Evolutionary conservation across 1,284 basidiomycete species (phyloP).

Genomic region (Moesziomyces globuligerus): DNA sequence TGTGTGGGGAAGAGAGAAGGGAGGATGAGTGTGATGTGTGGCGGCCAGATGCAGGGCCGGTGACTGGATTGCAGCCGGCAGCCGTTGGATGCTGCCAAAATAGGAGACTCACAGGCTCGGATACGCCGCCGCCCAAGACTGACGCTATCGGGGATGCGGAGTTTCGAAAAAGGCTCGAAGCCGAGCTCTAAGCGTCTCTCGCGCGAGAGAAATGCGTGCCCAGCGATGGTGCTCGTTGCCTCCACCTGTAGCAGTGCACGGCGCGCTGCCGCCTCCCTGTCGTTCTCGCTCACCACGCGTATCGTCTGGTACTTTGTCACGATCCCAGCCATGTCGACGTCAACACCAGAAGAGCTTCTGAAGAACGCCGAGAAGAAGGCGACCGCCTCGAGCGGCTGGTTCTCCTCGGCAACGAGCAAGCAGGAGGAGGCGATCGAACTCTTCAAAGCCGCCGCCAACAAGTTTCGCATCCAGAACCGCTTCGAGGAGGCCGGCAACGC

Average conservation of each 20-base stretch:
- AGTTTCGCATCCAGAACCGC: constrained; percentile 91
- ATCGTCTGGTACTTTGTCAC: background rate
- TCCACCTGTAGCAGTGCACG: constrained; percentile 13
- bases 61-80: background rate
- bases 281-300: background rate
- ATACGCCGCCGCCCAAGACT: background rate
- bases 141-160: background rate
- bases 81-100: background rate
- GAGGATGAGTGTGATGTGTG: background rate
- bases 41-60: no score
- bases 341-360: constrained; percentile 71
- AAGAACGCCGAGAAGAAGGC: constrained; percentile 93
- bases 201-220: background rate
- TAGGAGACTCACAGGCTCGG: background rate
- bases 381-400: constrained; percentile 76
- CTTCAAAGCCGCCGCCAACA: constrained; percentile 92
- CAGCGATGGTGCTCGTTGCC: background rate
- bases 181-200: background rate
- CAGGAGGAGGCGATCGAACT: constrained; percentile 88
- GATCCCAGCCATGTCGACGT: constrained; percentile 50
- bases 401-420: constrained; percentile 56
- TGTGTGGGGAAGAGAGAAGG: background rate
- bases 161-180: background rate
- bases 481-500: constrained; percentile 88
- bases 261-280: background rate